A percentile compares a stretch with the other conserved stretches of the same genome.
These are phyloP conservation scores for Fusarium tjaetaba DNA, from an alignment of 2,329 filamentous ascomycete species.

Conservation along the genomic window DNA sequence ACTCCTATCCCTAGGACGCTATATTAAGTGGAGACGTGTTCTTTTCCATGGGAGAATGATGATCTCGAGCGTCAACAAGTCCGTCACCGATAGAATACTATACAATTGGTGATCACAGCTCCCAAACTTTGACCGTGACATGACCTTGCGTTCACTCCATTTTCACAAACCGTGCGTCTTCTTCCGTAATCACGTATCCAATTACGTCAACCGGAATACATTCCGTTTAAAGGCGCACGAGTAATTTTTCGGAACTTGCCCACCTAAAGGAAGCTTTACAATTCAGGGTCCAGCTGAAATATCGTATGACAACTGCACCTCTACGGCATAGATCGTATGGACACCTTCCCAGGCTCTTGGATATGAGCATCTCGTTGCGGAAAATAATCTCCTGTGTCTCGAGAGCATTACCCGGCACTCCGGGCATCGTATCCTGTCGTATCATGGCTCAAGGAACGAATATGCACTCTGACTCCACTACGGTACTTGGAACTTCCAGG, in stretches of 20 bases:
- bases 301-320: conserved; percentile 10
- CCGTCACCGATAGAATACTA: not conserved
- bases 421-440: not conserved
- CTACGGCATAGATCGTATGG: not conserved
- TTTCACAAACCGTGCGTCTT: not conserved
- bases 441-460: not conserved
- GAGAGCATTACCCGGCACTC: not conserved
- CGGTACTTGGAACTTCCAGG: not conserved
- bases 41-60: not conserved
- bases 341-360: not conserved
- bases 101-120: not conserved
- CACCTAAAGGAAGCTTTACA: not conserved
- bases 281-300: not conserved
- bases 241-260: not conserved
- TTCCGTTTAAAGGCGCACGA: not conserved
- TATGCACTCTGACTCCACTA: not conserved
- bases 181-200: not conserved
- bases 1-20: not conserved
- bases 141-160: not conserved
- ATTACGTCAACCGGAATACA: not conserved
- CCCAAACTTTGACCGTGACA: not conserved
- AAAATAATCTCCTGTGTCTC: not conserved
- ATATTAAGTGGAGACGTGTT: not conserved
- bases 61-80: not conserved
- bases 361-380: not conserved